These are phyloP conservation scores for Talaromyces stipitatus DNA, from an alignment of 495 filamentous ascomycete genomes.

Conservation along the genomic window DNA sequence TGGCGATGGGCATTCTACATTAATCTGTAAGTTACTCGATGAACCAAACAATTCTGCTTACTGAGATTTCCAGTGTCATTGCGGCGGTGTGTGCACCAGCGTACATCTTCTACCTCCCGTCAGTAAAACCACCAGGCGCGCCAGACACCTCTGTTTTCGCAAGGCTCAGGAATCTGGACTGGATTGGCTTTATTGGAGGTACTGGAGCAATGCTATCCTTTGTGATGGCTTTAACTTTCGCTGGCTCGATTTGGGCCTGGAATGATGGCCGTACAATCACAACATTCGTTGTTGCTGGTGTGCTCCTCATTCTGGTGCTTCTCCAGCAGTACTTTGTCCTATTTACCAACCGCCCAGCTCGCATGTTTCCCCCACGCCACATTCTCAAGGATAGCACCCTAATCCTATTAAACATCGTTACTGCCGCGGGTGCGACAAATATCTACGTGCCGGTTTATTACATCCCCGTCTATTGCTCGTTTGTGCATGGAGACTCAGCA, in stretches of 20 bases:
- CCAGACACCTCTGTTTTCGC: constrained; percentile 41
- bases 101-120: constrained; percentile 47
- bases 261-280: constrained; percentile 14
- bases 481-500: constrained; percentile 25
- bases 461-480: constrained; percentile 43
- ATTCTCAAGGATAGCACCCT: not conserved
- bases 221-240: constrained; percentile 23
- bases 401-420: not conserved
- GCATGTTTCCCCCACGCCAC: constrained; percentile 35
- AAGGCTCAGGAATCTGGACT: constrained; percentile 50
- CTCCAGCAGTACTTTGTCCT: constrained; percentile 43
- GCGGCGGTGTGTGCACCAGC: constrained; percentile 43
- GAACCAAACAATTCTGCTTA: not conserved
- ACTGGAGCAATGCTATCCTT: constrained; percentile 9
- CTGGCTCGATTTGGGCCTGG: constrained; percentile 25
- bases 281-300: constrained; percentile 14
- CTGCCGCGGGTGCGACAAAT: not conserved
- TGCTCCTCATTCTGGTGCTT: constrained; percentile 14
- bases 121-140: constrained; percentile 32
- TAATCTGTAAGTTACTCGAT: constrained; percentile 31
- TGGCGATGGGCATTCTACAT: constrained; percentile 43
- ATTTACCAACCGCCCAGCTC: constrained; percentile 34
- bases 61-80: constrained; percentile 14
- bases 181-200: constrained; percentile 13
- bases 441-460: constrained; percentile 36